phyloP scores from a whole-genome alignment of 2,329 filamentous ascomycete species.

The Aureobasidium sp. region DNA sequence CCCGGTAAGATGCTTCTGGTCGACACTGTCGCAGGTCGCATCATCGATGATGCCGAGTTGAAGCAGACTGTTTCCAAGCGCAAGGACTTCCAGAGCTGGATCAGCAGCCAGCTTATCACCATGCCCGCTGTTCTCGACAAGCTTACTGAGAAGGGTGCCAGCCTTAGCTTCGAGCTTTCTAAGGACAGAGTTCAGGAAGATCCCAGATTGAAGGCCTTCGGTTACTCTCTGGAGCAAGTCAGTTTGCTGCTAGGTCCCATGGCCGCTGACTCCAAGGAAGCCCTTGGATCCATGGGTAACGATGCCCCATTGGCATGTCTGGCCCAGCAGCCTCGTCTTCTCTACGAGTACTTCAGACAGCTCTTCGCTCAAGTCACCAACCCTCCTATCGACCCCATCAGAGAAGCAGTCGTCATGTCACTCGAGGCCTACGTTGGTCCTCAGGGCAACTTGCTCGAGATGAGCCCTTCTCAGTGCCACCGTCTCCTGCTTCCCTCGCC shows the following conservation, averaged over 20 bases:
- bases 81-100: slow-evolving; percentile 80
- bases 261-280: slow-evolving; percentile 96
- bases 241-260: slow-evolving; percentile 86
- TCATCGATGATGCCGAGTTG: slow-evolving; percentile 88
- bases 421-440: slow-evolving; percentile 93
- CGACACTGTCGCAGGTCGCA: slow-evolving; percentile 80
- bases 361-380: slow-evolving; percentile 98
- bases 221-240: slow-evolving; percentile 93
- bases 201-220: slow-evolving; percentile 73
- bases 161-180: slow-evolving; percentile 60
- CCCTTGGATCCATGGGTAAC: slow-evolving; percentile 95
- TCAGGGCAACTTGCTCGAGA: slow-evolving; percentile 89
- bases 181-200: slow-evolving; percentile 71
- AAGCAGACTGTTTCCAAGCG: slow-evolving; percentile 82
- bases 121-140: slow-evolving; percentile 65
- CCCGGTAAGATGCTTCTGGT: slow-evolving; percentile 94
- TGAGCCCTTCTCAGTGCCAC: slow-evolving; percentile 82
- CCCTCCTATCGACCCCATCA: slow-evolving; percentile 91
- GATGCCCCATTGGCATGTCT: slow-evolving; percentile 88
- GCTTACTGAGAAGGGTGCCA: slow-evolving; percentile 47
- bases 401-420: slow-evolving; percentile 98
- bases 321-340: slow-evolving; percentile 76
- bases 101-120: slow-evolving; percentile 76
- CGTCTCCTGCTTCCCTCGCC: slow-evolving; percentile 80
- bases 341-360: slow-evolving; percentile 96